Evolutionary conservation across 371 early-diverging fungal genomes (phyloP), one percentile per base, ranked within the genome.

Genomic region (Scutellospora calospora): DNA sequence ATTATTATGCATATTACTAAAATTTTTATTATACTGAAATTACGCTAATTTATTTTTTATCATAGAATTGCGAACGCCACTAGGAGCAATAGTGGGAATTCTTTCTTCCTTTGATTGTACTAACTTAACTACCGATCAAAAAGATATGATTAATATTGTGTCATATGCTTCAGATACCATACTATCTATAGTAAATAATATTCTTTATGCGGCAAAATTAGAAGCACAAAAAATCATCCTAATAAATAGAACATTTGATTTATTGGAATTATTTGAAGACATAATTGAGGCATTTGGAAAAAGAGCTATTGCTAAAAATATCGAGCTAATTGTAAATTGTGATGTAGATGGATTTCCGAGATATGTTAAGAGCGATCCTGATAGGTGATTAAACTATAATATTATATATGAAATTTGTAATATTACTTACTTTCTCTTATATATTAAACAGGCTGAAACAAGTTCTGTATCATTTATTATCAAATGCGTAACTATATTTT

Each of bases 191-290:
- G 87, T 91, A 41, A 87, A 90, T 76, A 89, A 91, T 80, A 88
- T 91, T 33, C 81, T 91, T 27, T 90, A 91, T 73, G 88, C 86
- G 75, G 87, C 88, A 22, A 90, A 89, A 82, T 84, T 91, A 27
- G n/a, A n/a, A n/a, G n/a, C n/a, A n/a, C n/a, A n/a, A n/a, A n/a
- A n/a, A n/a, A n/a, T n/a, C n/a, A n/a, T n/a, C n/a, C n/a, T n/a
- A n/a, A n/a, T n/a, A n/a, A n/a, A n/a, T n/a, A n/a, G n/a, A n/a
- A n/a, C n/a, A n/a, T n/a, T n/a, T n/a, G n/a, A n/a, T n/a, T n/a
- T n/a, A n/a, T n/a, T n/a, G n/a, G n/a, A n/a, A n/a, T 85, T 92
- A 1, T 78, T 88, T 60, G 86, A 88, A 51, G 86, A 87, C 11
- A 87, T 87, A 0, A 82, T 87, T 33, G 86, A 85, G 38, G 69